A percentile compares a stretch with the other conserved stretches of the same genome.
Evolutionary conservation across 345 rosid species (phyloP).

Genomic region (Moricandia arvensis): DNA sequence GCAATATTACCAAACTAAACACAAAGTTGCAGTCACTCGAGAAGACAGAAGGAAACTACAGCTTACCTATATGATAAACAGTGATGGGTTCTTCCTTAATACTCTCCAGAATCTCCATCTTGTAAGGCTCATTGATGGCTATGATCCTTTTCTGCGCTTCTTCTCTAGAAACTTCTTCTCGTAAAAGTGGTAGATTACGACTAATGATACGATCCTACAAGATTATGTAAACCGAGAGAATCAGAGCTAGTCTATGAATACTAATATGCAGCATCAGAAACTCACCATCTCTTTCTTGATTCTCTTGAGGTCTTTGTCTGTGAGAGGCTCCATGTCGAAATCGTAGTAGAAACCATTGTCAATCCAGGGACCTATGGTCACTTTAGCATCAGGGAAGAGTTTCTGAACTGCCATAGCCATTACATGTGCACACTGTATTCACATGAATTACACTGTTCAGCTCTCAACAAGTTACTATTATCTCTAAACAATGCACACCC

Average conservation of each 20-base stretch:
- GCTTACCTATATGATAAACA: slow-evolving; percentile 79
- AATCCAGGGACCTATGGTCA: slow-evolving; percentile 97
- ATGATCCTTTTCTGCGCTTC: slow-evolving; percentile 75
- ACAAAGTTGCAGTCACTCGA: not conserved
- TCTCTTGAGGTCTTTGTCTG: slow-evolving; percentile 83
- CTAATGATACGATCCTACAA: slow-evolving; percentile 89
- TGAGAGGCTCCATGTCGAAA: slow-evolving; percentile 87
- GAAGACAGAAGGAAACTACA: slow-evolving; percentile 1
- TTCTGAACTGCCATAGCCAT: slow-evolving; percentile 99
- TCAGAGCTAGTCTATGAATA: slow-evolving; percentile 34
- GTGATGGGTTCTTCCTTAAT: slow-evolving; percentile 85
- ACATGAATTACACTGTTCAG: slow-evolving; percentile 15
- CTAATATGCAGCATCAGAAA: slow-evolving; percentile 28
- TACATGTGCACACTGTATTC: slow-evolving; percentile 88
- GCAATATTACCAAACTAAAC: slow-evolving; percentile 21
- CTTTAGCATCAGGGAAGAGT: slow-evolving; percentile 88
- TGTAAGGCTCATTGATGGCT: slow-evolving; percentile 87
- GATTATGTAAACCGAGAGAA: slow-evolving; percentile 50
- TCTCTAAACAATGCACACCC: too few species aligned
- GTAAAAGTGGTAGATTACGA: slow-evolving; percentile 75
- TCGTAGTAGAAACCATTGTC: slow-evolving; percentile 92
- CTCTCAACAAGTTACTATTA: not conserved
- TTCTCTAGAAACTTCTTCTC: slow-evolving; percentile 86
- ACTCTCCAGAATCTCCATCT: slow-evolving; percentile 85
- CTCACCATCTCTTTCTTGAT: slow-evolving; percentile 98